Base-by-base conservation (phyloP, 768 basidiomycete species). In the Tylopilus subfusipes region DNA sequence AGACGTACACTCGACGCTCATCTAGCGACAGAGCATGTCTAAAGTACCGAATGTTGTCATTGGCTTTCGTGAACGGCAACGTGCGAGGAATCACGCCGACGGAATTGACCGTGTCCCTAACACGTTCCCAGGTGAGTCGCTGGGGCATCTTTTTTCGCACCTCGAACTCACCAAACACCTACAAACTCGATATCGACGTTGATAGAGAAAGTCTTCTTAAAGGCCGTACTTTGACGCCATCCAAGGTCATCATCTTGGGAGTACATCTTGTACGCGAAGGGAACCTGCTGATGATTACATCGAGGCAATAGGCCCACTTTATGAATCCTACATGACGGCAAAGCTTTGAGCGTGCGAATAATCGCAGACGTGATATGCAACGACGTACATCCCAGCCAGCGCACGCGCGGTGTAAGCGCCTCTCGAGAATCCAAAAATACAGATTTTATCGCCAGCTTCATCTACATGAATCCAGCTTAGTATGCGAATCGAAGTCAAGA, bases 381-480 rank as follows among this genome's bases (percentile, higher is more conserved):
- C 62, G 16, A 54, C 78, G 66, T 53, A 80, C 87, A 90, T 90
- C 52, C 88, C 88, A 14, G 83, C 87, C 16, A 88, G 73, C 3
- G 85, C 86, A 45, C 88, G 79, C 21, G 81, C 80, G 21, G 86
- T 85, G 58, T 81, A 90, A 40, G 86, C 86, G 18, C 88, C 88
- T 52, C 90, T 75, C 4, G 88, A 90, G 68, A 90, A 90, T 0
- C 88, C 90, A 62, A 92, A 91, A 4, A 93, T 74, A 64, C 80
- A 90, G 4, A 93, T 86, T 57, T 82, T 85, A 68, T 92, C 89
- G 0, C 84, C 85, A n/a, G 77, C 76, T 33, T 80, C 72, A 53
- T 87, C 85, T 87, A 21, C n/a, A 49, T 18, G 48, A 18, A 4
- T 7, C 11, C 1, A 5, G 25, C 0, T 58, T 4, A 59, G 52